These are phyloP conservation scores for Rhynchospora tenuis DNA, from an alignment of 176 grass and related monocot genomes.

Conservation along the genomic window DNA sequence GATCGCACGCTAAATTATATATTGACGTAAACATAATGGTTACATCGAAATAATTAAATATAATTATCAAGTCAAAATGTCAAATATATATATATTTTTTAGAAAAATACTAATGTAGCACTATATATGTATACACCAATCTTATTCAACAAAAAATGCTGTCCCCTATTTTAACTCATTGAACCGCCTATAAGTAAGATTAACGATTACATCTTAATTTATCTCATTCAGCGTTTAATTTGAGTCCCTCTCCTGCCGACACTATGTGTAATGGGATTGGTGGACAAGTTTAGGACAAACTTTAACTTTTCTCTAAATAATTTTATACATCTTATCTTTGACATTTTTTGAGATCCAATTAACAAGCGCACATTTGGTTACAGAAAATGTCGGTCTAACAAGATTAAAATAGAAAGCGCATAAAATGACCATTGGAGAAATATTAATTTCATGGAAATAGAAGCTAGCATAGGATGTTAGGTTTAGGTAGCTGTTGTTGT, in stretches of 20 bases:
- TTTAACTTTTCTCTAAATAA: background rate
- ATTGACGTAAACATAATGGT: no score
- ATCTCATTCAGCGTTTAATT: background rate
- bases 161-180: no score
- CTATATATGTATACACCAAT: no score
- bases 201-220: background rate
- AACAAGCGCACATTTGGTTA: conserved; percentile 3
- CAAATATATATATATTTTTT: no score
- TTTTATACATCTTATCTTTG: conserved; percentile 11
- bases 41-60: no score
- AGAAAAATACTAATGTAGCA: no score
- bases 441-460: conserved; percentile 5
- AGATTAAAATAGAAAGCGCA: background rate
- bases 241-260: background rate
- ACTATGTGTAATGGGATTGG: background rate
- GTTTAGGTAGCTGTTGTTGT: conserved; percentile 16
- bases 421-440: background rate
- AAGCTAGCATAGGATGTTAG: conserved; percentile 3
- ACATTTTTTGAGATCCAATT: conserved; percentile 9
- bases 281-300: background rate
- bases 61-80: no score
- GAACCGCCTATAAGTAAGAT: no score
- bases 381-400: conserved; percentile 9
- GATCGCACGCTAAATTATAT: no score
- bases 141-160: no score